These are phyloP conservation scores for Pythium myriotylum DNA, from an alignment of 352 stramenopile genomes.

Conservation along the genomic window DNA sequence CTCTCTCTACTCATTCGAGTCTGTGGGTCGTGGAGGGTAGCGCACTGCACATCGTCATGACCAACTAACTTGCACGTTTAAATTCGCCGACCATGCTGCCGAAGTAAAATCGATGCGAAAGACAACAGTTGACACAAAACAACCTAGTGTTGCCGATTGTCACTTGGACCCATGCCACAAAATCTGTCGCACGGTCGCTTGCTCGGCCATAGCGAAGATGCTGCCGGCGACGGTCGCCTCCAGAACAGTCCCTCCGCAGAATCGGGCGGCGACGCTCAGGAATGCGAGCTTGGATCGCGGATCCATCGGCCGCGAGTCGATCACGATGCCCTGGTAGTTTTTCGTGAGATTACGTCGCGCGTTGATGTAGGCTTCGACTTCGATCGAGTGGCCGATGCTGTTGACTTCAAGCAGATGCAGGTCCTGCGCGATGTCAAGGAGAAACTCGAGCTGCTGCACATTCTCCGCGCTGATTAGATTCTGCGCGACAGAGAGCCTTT, in stretches of 20 bases:
- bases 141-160: too few species aligned
- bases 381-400: conserved; percentile 9
- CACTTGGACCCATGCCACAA: conserved; percentile 9
- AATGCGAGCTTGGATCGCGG: conserved; percentile 12
- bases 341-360: conserved; percentile 3
- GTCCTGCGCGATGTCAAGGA: conserved; percentile 5
- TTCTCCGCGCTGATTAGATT: conserved; percentile 5
- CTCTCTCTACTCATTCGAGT: too few species aligned
- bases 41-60: too few species aligned
- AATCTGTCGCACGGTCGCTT: conserved; percentile 4
- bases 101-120: too few species aligned
- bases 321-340: conserved; percentile 11
- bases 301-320: background rate
- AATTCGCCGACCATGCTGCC: too few species aligned
- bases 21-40: too few species aligned
- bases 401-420: conserved; percentile 16
- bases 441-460: background rate
- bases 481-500: conserved; percentile 13
- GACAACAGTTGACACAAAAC: too few species aligned
- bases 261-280: conserved; percentile 1
- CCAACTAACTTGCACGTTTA: too few species aligned
- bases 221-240: background rate
- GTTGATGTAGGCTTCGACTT: conserved; percentile 9
- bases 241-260: background rate
- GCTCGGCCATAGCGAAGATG: conserved; percentile 15